Evolutionary conservation across 306 rosid species (phyloP).

Genomic region (Sesbania bispinosa): DNA sequence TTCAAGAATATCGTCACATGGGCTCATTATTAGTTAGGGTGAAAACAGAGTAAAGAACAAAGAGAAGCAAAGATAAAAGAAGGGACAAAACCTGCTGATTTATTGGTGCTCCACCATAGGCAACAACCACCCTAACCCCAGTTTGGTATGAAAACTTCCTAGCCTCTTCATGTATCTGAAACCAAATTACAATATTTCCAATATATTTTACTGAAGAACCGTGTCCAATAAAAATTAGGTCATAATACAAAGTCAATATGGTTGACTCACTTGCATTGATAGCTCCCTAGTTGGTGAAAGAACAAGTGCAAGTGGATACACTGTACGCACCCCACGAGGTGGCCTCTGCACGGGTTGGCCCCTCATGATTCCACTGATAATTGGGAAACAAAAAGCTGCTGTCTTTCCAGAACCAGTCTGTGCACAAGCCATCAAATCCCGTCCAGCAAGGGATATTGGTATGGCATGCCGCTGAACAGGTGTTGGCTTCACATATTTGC

Average conservation of each 20-base stretch:
- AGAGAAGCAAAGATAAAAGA: too few relatives aligned
- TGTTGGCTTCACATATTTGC: conserved; percentile 84
- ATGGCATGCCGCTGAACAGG: conserved; percentile 87
- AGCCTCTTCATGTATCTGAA: conserved; percentile 83
- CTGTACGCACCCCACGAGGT: conserved; percentile 70
- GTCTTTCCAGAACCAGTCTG: conserved; percentile 94
- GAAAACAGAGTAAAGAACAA: neutral
- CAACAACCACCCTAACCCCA: conserved; percentile 88
- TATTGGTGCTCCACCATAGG: conserved; percentile 88
- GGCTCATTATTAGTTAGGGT: neutral
- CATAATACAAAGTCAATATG: neutral
- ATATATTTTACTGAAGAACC: neutral
- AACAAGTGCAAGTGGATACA: conserved; percentile 76
- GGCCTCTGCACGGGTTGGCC: conserved; percentile 62
- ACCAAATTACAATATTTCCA: conserved; percentile 9
- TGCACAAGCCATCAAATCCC: conserved; percentile 96
- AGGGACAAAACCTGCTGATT: conserved; percentile 69
- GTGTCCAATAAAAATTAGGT: neutral
- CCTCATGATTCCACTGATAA: conserved; percentile 80
- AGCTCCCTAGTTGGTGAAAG: conserved; percentile 89
- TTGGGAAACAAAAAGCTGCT: conserved; percentile 86
- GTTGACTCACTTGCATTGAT: conserved; percentile 72
- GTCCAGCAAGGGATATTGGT: conserved; percentile 78
- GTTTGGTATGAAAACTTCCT: conserved; percentile 69
- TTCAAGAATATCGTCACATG: too few relatives aligned